These are phyloP conservation scores for Fusarium sp. DNA, from an alignment of 2,329 filamentous ascomycete genomes.

Conservation along the genomic window DNA sequence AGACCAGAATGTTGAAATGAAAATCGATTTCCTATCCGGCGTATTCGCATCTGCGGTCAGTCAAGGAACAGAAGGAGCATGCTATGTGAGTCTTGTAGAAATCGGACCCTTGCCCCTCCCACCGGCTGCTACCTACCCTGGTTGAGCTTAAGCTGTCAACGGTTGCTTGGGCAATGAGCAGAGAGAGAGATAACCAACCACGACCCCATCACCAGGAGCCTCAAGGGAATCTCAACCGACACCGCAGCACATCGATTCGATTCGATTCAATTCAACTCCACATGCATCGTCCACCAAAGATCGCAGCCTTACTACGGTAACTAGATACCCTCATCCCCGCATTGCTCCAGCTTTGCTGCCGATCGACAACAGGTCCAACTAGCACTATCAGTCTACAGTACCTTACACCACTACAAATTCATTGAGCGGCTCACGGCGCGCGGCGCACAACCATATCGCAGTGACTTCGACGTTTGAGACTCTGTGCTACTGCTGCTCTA, in stretches of 20 bases:
- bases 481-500: slow-evolving; percentile 1
- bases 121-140: slow-evolving; percentile 26
- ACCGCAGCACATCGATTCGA: slow-evolving; percentile 4
- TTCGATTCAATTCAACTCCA: slow-evolving; percentile 30
- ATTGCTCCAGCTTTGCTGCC: slow-evolving; percentile 27
- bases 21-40: background rate
- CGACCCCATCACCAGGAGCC: slow-evolving; percentile 27
- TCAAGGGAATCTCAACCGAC: slow-evolving; percentile 3
- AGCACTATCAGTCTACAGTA: background rate
- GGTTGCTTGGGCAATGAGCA: slow-evolving; percentile 49
- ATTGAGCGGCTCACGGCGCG: background rate
- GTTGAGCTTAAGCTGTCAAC: slow-evolving; percentile 19
- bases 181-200: slow-evolving; percentile 21
- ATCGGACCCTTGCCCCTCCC: slow-evolving; percentile 28
- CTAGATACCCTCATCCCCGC: slow-evolving; percentile 37
- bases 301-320: slow-evolving; percentile 34
- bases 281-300: slow-evolving; percentile 34
- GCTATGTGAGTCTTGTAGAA: background rate
- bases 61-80: background rate
- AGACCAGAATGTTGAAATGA: background rate
- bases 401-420: slow-evolving; percentile 9
- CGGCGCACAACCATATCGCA: slow-evolving; percentile 1
- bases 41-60: slow-evolving; percentile 11
- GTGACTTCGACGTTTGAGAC: background rate
- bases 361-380: slow-evolving; percentile 23